These are phyloP conservation scores for Physocladia obscura DNA, from an alignment of 192 early-diverging fungal genomes.

Conservation along the genomic window DNA sequence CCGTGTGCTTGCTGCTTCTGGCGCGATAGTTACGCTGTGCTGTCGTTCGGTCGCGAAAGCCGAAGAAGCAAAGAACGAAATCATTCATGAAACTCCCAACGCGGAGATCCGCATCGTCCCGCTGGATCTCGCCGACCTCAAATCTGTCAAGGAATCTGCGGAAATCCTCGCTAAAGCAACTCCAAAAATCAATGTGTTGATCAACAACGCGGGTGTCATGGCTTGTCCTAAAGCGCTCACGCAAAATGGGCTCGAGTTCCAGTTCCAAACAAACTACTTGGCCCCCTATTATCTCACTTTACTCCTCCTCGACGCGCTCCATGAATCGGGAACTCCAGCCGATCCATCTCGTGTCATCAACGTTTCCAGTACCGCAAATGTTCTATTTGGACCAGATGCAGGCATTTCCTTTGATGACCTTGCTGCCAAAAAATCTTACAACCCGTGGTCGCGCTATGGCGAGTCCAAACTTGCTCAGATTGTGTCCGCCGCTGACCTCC, in stretches of 20 bases:
- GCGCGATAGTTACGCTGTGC: slow-evolving; percentile 13
- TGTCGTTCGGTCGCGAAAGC: slow-evolving; percentile 20
- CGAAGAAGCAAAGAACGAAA: slow-evolving; percentile 11
- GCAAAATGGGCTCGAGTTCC: slow-evolving; percentile 53
- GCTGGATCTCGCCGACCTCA: slow-evolving; percentile 28
- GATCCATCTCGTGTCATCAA: slow-evolving; percentile 31
- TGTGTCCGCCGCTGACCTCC: slow-evolving; percentile 22
- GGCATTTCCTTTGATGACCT: slow-evolving; percentile 30
- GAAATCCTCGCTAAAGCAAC: not conserved
- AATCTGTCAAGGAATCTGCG: slow-evolving; percentile 26
- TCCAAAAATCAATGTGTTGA: slow-evolving; percentile 17
- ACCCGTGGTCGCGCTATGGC: slow-evolving; percentile 23
- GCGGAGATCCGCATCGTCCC: slow-evolving; percentile 11
- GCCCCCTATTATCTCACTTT: slow-evolving; percentile 31
- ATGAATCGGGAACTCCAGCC: not conserved
- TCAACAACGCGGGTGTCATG: slow-evolving; percentile 48
- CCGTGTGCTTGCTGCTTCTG: slow-evolving; percentile 13
- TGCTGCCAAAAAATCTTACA: slow-evolving; percentile 20
- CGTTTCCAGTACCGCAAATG: slow-evolving; percentile 1
- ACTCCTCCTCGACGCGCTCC: slow-evolving; percentile 19
- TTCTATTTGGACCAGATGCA: slow-evolving; percentile 3
- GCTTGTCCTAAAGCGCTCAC: slow-evolving; percentile 39
- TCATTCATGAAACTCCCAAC: slow-evolving; percentile 10
- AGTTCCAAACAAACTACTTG: slow-evolving; percentile 57
- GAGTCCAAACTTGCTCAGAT: slow-evolving; percentile 33